A percentile compares a stretch with the other conserved stretches of the same genome.
These are phyloP conservation scores for Vararia minispora DNA, from an alignment of 768 basidiomycete species.

Conservation along the genomic window DNA sequence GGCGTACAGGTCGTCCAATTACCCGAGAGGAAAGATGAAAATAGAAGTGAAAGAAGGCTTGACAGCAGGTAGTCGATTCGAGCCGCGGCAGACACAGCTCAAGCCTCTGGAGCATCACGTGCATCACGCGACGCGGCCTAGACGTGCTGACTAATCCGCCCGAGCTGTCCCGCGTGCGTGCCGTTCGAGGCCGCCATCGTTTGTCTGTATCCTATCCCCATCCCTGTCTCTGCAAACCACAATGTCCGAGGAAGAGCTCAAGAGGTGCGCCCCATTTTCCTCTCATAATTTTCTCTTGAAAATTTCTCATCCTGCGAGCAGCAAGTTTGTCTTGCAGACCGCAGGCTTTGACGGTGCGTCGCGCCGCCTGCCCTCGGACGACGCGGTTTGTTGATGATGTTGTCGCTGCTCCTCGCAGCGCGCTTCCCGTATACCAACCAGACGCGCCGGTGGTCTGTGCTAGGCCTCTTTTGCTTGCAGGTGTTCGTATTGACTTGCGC, in stretches of 20 bases:
- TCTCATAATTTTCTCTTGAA: constrained; percentile 5
- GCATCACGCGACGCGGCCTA: no score
- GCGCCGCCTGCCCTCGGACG: constrained; percentile 2
- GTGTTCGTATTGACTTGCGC: neutral
- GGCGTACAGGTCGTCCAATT: no score
- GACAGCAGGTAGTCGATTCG: constrained; percentile 2
- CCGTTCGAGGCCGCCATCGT: constrained; percentile 20
- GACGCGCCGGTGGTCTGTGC: constrained; percentile 83
- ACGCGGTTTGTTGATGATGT: constrained; percentile 4
- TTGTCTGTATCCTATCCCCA: constrained; percentile 10
- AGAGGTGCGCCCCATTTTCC: constrained; percentile 32
- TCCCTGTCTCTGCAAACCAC: constrained; percentile 15
- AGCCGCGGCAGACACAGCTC: no score
- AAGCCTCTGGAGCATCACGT: no score
- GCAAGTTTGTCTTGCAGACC: constrained; percentile 87
- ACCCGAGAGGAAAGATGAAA: neutral
- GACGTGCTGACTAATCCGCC: constrained; percentile 3
- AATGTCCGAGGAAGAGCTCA: constrained; percentile 53
- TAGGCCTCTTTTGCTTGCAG: neutral
- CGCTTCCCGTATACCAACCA: constrained; percentile 91
- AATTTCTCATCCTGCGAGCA: constrained; percentile 20
- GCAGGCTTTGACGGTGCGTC: constrained; percentile 86
- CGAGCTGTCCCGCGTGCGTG: constrained; percentile 4
- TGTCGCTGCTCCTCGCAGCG: constrained; percentile 30
- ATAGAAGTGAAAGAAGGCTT: neutral